phyloP scores from a whole-genome alignment of 805 yeast genomes.

The Nakazawaea ambrosiae region DNA sequence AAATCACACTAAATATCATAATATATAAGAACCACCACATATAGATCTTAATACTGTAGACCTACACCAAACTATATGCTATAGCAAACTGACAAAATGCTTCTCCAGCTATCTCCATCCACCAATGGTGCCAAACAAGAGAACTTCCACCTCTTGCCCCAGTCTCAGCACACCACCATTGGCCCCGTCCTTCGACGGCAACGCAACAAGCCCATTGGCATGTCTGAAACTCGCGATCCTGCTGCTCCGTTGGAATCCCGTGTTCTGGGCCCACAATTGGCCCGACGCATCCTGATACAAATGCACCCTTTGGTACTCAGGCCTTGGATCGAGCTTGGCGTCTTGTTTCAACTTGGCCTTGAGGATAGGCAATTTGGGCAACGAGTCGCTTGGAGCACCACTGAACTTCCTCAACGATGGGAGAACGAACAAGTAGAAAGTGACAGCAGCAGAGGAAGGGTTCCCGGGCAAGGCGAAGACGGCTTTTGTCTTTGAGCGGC shows the following conservation, averaged over 20 bases:
- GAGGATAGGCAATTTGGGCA: conserved; percentile 26
- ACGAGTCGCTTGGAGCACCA: conserved; percentile 18
- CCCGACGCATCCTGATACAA: conserved; percentile 19
- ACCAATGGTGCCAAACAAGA: conserved; percentile 4
- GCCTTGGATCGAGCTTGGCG: conserved; percentile 37
- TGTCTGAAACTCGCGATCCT: conserved; percentile 39
- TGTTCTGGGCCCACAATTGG: conserved; percentile 30
- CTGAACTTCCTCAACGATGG: conserved; percentile 33
- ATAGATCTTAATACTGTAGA: too few relatives aligned
- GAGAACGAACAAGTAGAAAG: conserved; percentile 38
- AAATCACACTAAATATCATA: too few relatives aligned
- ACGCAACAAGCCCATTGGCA: conserved; percentile 37
- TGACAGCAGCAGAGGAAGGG: conserved; percentile 48
- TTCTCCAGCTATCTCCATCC: too few relatives aligned
- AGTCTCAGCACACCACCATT: conserved; percentile 4
- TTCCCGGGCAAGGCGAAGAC: conserved; percentile 51
- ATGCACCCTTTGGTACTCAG: conserved; percentile 43
- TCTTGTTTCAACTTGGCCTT: conserved; percentile 26
- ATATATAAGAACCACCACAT: too few relatives aligned
- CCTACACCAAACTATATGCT: too few relatives aligned
- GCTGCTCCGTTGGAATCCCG: conserved; percentile 48
- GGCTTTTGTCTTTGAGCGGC: conserved; percentile 18
- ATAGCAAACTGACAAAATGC: too few relatives aligned
- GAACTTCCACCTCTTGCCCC: conserved; percentile 4
- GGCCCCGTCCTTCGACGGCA: conserved; percentile 27